These are phyloP conservation scores for Tetramitus jugosus DNA, from an alignment of 208 protist genomes.

Conservation along the genomic window DNA sequence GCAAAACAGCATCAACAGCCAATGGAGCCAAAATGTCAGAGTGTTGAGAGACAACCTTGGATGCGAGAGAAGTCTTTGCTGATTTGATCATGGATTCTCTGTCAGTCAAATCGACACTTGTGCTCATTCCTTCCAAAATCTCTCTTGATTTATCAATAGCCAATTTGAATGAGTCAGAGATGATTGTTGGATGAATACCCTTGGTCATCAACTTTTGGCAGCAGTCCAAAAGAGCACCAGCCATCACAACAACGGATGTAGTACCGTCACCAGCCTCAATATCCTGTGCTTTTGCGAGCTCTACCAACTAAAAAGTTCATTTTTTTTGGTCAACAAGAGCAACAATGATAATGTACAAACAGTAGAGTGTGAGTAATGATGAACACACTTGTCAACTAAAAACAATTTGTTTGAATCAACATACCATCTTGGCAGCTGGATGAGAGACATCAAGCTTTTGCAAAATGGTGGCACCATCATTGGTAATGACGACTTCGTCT, in stretches of 20 bases:
- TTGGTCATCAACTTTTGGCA: constrained; percentile 80
- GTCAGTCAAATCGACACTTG: constrained; percentile 82
- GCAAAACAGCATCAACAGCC: constrained; percentile 92
- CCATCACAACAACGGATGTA: constrained; percentile 96
- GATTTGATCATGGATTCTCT: constrained; percentile 81
- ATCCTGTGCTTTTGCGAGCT: constrained; percentile 96
- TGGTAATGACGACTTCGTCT: constrained; percentile 96
- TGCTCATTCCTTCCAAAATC: constrained; percentile 82
- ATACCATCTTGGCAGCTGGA: constrained; percentile 92
- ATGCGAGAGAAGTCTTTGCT: constrained; percentile 94
- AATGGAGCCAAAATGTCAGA: constrained; percentile 92
- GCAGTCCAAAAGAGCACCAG: constrained; percentile 82
- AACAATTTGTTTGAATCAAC: constrained; percentile 17
- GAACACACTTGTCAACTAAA: neutral
- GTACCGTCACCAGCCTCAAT: constrained; percentile 99
- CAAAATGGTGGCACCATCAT: constrained; percentile 99
- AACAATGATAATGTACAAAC: constrained; percentile 17
- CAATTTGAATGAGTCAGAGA: constrained; percentile 83
- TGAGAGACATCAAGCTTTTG: constrained; percentile 90
- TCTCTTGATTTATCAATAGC: constrained; percentile 70
- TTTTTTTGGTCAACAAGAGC: too few species aligned
- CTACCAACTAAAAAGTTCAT: constrained; percentile 68
- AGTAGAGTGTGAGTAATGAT: neutral
- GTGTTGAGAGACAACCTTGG: constrained; percentile 96
- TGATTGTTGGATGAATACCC: constrained; percentile 92